Percentiles rank a stretch among this genome's conserved stretches.
These are phyloP conservation scores for Gossypium mustelinum DNA, from an alignment of 345 rosid species.

Conservation along the genomic window DNA sequence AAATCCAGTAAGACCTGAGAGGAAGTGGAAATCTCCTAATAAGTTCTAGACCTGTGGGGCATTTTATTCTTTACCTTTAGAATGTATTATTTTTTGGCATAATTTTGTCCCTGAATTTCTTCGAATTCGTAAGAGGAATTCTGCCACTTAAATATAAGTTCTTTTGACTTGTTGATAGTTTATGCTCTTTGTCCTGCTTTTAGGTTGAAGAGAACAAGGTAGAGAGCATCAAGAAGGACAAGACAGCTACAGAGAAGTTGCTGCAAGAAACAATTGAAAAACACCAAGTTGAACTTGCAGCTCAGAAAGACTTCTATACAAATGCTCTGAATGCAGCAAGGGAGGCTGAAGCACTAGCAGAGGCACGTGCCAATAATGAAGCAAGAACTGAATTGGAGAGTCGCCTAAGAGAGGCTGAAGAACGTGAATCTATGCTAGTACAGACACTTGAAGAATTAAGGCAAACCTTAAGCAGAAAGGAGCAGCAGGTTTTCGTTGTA, in stretches of 20 bases:
- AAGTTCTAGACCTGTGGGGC: background rate
- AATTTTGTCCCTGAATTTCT: background rate
- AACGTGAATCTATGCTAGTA: conserved; percentile 91
- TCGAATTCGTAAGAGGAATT: background rate
- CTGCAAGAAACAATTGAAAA: conserved; percentile 96
- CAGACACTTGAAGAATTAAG: conserved; percentile 91
- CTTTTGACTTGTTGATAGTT: conserved; percentile 1
- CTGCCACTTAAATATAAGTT: background rate
- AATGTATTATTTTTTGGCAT: background rate
- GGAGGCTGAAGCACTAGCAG: conserved; percentile 91
- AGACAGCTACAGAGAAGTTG: conserved; percentile 85
- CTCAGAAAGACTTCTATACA: conserved; percentile 77
- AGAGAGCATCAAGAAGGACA: conserved; percentile 87
- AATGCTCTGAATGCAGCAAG: conserved; percentile 81
- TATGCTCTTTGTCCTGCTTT: background rate
- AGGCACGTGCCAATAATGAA: conserved; percentile 85
- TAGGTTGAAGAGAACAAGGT: conserved; percentile 97
- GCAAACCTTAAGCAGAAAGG: conserved; percentile 86
- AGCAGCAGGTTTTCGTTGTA: conserved; percentile 74
- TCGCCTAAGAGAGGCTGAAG: conserved; percentile 85
- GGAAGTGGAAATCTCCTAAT: background rate
- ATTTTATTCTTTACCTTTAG: background rate
- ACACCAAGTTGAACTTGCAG: conserved; percentile 78
- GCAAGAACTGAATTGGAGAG: conserved; percentile 88
- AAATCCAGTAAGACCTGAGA: background rate